These are phyloP conservation scores for Ogataea nonfermentans DNA, from an alignment of 805 yeast species.

Conservation along the genomic window DNA sequence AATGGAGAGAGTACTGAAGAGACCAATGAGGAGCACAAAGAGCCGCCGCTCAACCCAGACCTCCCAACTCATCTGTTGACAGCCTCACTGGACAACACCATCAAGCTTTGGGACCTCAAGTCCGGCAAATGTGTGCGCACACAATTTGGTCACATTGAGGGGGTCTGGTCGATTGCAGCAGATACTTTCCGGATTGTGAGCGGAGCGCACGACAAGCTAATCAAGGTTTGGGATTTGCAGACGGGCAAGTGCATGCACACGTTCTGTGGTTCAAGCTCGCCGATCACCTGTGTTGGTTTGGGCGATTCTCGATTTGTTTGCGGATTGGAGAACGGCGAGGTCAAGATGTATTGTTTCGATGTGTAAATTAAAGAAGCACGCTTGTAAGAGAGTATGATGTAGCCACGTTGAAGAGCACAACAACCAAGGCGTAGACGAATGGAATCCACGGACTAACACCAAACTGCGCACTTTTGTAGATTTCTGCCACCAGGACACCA, in stretches of 20 bases:
- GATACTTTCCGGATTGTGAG: slow-evolving; percentile 92
- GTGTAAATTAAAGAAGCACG: slow-evolving; percentile 34
- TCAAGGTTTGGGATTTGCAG: slow-evolving; percentile 95
- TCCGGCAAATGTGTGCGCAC: slow-evolving; percentile 90
- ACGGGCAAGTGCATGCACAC: slow-evolving; percentile 94
- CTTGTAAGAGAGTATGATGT: slow-evolving; percentile 62
- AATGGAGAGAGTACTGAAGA: slow-evolving; percentile 29
- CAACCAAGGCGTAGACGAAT: slow-evolving; percentile 71
- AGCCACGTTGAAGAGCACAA: slow-evolving; percentile 63
- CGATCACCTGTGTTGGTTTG: slow-evolving; percentile 72
- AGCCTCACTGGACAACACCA: slow-evolving; percentile 88
- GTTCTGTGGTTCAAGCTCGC: slow-evolving; percentile 64
- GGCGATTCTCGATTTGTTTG: slow-evolving; percentile 89
- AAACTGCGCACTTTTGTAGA: slow-evolving; percentile 77
- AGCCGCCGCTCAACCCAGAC: slow-evolving; percentile 28
- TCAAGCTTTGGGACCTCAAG: slow-evolving; percentile 85
- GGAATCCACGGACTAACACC: slow-evolving; percentile 97
- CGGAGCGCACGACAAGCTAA: slow-evolving; percentile 89
- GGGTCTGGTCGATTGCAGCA: slow-evolving; percentile 96
- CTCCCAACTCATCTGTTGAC: slow-evolving; percentile 84
- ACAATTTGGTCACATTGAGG: slow-evolving; percentile 97
- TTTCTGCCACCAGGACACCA: slow-evolving; percentile 71
- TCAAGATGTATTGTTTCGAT: slow-evolving; percentile 81
- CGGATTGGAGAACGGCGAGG: slow-evolving; percentile 85
- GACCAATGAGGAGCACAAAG: slow-evolving; percentile 25